Base-by-base conservation (phyloP, 495 filamentous ascomycete genomes). In the Trichoderma gamsii region DNA sequence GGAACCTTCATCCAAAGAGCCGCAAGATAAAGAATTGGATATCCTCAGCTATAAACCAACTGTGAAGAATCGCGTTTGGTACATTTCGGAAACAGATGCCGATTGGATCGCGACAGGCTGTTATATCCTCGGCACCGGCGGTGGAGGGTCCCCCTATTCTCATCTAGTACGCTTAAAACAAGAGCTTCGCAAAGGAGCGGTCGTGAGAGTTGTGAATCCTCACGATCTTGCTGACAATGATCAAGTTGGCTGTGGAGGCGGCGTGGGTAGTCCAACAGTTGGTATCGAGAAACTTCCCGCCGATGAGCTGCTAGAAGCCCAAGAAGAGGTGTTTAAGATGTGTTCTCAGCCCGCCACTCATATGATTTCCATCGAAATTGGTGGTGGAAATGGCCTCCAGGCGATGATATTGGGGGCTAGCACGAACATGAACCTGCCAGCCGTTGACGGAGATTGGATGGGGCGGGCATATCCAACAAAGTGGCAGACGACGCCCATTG, bases 61-160 rank as follows among this genome's bases (percentile, higher is more conserved):
- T 9, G 80, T 87, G 18, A 73, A 72, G 65, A 76, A 82, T 23
- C 81, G 83, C 44, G 73, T 83, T 51, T 87, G 85, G 86, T 78
- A 83, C 75, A 68, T 88, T 67, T 77, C 76, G 46, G 78, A 84
- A 59, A 83, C 81, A 0, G 87, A 89, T 73, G 77, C 88, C 6
- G 51, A 73, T 15, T 89, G 83, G 76, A 84, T 89, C 25, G 76
- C 83, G 1, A 81, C 79, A 27, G 87, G 87, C 1, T 85, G 85
- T 70, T 85, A 86, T 68, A 82, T 89, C 67, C 82, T 89, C 16
- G 87, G 86, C 6, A 85, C 83, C 0, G 87, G 85, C 9, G 86
- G 86, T 0, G 86, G 87, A 15, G 83, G 83, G 5, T 81, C 76
- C 12, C 83, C 83, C 12, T 83, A 83, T 64, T 71, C 79, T 7